Percentiles rank a stretch among this genome's conserved stretches.
These are phyloP conservation scores for Tetrapyrgos nigripes DNA, from an alignment of 1,284 basidiomycete species.

Conservation along the genomic window DNA sequence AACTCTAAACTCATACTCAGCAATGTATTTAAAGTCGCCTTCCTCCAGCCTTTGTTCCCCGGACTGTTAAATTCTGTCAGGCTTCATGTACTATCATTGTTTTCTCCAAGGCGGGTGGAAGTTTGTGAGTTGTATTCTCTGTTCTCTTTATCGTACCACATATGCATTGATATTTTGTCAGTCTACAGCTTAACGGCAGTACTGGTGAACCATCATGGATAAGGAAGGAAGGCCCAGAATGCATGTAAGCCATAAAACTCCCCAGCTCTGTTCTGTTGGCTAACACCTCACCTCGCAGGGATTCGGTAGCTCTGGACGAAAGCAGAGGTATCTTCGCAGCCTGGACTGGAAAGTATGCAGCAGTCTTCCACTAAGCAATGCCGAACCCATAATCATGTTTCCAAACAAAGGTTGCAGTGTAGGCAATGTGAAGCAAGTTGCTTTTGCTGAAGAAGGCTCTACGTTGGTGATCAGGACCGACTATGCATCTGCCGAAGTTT, in stretches of 20 bases:
- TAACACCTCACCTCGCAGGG: neutral
- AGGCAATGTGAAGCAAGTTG: neutral
- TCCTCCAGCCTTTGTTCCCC: neutral
- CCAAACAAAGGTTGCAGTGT: neutral
- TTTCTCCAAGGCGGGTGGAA: neutral
- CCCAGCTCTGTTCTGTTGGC: neutral
- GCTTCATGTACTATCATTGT: neutral
- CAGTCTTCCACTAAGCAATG: neutral
- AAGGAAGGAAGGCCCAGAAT: neutral
- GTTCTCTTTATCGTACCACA: neutral
- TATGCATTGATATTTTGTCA: neutral
- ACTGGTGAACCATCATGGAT: neutral
- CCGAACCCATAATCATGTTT: neutral
- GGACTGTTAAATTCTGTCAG: neutral
- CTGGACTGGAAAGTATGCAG: neutral
- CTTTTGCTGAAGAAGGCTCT: constrained; percentile 1
- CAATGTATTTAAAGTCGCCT: neutral
- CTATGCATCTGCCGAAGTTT: constrained; percentile 3
- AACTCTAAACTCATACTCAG: neutral
- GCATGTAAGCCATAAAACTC: neutral
- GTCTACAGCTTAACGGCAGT: neutral
- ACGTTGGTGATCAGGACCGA: constrained; percentile 6
- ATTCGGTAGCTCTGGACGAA: neutral
- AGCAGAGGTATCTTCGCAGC: neutral
- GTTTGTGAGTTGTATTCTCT: neutral